These are phyloP conservation scores for Pseudozyma tsukubaensis DNA, from an alignment of 1,284 basidiomycete species.

Conservation along the genomic window DNA sequence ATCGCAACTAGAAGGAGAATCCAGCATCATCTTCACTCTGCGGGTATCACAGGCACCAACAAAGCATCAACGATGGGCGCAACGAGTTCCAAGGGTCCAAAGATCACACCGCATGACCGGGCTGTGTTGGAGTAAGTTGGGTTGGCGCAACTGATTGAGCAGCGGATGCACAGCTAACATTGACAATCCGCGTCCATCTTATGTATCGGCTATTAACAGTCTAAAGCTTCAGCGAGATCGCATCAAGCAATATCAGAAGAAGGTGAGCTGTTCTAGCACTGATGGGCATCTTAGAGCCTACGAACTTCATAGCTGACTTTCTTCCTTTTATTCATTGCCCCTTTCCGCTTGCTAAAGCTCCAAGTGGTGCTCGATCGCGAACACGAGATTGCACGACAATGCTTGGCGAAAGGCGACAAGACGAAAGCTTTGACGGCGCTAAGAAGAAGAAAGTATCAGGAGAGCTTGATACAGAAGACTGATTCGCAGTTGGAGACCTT, in stretches of 20 bases:
- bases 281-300: neutral
- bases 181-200: neutral
- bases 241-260: conserved; percentile 92
- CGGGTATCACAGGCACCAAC: neutral
- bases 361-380: conserved; percentile 87
- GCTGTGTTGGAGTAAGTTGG: conserved; percentile 89
- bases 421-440: conserved; percentile 87
- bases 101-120: conserved; percentile 90
- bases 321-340: neutral
- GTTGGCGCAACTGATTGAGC: neutral
- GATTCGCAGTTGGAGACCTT: conserved; percentile 89
- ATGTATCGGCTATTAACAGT: conserved; percentile 69
- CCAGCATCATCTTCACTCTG: neutral
- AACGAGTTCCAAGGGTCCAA: conserved; percentile 68
- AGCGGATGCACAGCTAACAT: no score
- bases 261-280: conserved; percentile 72
- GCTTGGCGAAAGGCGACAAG: conserved; percentile 84
- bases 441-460: conserved; percentile 91
- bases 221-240: conserved; percentile 96
- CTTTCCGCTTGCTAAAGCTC: conserved; percentile 73
- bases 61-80: conserved; percentile 54
- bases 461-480: conserved; percentile 85
- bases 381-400: conserved; percentile 85
- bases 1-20: neutral
- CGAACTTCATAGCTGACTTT: neutral